phyloP scores from a whole-genome alignment of 1,139 yeast species.

The Yamadazyma mexicana region DNA sequence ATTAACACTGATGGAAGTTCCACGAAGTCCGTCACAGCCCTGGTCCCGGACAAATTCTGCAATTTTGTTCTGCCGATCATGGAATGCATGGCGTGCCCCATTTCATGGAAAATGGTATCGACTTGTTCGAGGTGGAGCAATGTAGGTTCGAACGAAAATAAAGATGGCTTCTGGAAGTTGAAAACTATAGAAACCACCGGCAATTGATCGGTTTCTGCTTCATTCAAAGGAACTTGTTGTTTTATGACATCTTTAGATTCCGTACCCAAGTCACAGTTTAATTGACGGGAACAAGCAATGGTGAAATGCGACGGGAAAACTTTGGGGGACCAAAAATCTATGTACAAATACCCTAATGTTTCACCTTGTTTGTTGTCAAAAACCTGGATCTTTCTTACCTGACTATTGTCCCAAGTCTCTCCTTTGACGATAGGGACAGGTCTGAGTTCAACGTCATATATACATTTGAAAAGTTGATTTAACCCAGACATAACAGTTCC shows the following conservation, averaged over 20 bases:
- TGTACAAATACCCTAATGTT: conserved; percentile 40
- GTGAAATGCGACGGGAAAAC: conserved; percentile 90
- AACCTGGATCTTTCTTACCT: conserved; percentile 81
- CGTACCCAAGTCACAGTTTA: conserved; percentile 30
- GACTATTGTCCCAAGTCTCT: conserved; percentile 84
- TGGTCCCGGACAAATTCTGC: conserved; percentile 91
- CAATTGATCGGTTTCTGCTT: conserved; percentile 59
- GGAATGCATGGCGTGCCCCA: conserved; percentile 99
- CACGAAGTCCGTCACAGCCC: conserved; percentile 95
- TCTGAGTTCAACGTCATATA: conserved; percentile 75
- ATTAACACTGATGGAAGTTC: conserved; percentile 92
- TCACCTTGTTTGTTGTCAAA: conserved; percentile 27
- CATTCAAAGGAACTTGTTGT: conserved; percentile 53
- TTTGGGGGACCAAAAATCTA: conserved; percentile 49
- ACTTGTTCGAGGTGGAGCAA: conserved; percentile 75
- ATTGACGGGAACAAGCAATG: conserved; percentile 82
- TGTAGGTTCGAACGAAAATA: conserved; percentile 27
- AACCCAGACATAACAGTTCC: conserved; percentile 89
- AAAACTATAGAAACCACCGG: conserved; percentile 91
- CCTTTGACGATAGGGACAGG: conserved; percentile 67
- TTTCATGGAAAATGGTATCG: conserved; percentile 93
- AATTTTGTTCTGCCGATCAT: conserved; percentile 90
- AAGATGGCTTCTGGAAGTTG: conserved; percentile 57
- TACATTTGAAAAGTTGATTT: conserved; percentile 62
- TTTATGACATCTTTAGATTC: conserved; percentile 32